Base-by-base conservation (phyloP, 1,284 basidiomycete species). In the Inonotus hispidus region DNA sequence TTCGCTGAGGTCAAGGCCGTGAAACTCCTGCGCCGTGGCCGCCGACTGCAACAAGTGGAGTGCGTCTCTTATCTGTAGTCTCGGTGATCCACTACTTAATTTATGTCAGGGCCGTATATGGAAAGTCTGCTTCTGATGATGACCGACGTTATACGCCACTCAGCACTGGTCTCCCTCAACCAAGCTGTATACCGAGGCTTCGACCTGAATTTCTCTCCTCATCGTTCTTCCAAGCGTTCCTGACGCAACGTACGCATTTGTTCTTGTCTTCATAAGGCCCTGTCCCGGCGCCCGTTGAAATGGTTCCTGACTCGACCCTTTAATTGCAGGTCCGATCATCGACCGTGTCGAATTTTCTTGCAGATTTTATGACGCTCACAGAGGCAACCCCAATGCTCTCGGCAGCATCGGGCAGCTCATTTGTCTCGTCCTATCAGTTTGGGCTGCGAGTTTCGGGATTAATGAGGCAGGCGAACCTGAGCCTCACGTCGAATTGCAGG, bases 1-100 rank as follows among this genome's bases (percentile, higher is more conserved):
- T 94, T 91, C 68, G 90, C 90, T 14, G 88, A 92, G 65, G 83
- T 93, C 56, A 94, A 93, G 70, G 88, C 90, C 2, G 90, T 91
- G 60, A 94, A 94, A 73, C 76, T 92, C 39, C 81, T 94, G 16
- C 78, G 92, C 57, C 84, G 92, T 46, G 92, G 92, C 25, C 83
- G 92, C 59, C 82, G 93, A 32, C 80, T 95, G 14, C 90, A 93
- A 65, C 89, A 93, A 75, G 91, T 93, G 62, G 82, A 83, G 74
- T 79, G 60, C 53, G 77, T 71, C 43, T 38, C 32, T 58, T 32
- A 47, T 46, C 7, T 41, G 8, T 49, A 27, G 19, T 38, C 14
- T 38, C 50, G 25, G 38, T 60, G 46, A 47, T 35, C 25, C 19
- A n/a, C 35, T 43, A 7, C 56, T 53, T 1, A 46, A n/a, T 53